These are phyloP conservation scores for Cryptococcus deneoformans DNA, from an alignment of 1,284 basidiomycete genomes.

Conservation along the genomic window DNA sequence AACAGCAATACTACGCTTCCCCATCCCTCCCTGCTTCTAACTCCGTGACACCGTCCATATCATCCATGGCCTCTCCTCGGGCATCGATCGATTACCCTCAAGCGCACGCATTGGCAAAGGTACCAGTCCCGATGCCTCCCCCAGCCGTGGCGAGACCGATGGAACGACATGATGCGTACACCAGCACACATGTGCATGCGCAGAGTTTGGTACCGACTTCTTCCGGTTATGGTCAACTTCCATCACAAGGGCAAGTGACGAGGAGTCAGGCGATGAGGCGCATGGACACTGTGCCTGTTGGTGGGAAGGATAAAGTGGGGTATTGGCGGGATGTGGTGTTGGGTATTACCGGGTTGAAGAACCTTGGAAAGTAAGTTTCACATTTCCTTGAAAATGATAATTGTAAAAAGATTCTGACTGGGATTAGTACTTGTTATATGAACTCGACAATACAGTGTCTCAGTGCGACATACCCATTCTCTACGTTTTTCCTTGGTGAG, in stretches of 20 bases:
- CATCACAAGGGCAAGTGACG: background rate
- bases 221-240: background rate
- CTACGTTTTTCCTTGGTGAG: conserved; percentile 80
- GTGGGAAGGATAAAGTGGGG: conserved; percentile 51
- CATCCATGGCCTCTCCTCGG: conserved; percentile 21
- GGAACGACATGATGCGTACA: conserved; percentile 60
- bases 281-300: conserved; percentile 30
- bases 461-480: conserved; percentile 85
- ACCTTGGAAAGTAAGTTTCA: conserved; percentile 73
- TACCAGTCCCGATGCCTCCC: conserved; percentile 64
- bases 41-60: background rate
- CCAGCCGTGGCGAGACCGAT: conserved; percentile 63
- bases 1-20: background rate
- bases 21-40: background rate
- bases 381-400: background rate
- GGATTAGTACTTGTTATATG: conserved; percentile 85
- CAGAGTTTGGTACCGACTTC: background rate
- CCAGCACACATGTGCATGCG: background rate
- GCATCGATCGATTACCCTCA: conserved; percentile 70
- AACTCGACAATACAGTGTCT: conserved; percentile 97
- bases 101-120: conserved; percentile 57
- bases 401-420: conserved; percentile 1
- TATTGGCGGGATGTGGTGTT: conserved; percentile 79
- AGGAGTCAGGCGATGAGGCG: conserved; percentile 31
- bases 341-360: conserved; percentile 85